Percentiles rank a stretch among this genome's conserved stretches.
phyloP scores from a whole-genome alignment of 208 protist genomes.

The Leishmania martiniquensis region DNA sequence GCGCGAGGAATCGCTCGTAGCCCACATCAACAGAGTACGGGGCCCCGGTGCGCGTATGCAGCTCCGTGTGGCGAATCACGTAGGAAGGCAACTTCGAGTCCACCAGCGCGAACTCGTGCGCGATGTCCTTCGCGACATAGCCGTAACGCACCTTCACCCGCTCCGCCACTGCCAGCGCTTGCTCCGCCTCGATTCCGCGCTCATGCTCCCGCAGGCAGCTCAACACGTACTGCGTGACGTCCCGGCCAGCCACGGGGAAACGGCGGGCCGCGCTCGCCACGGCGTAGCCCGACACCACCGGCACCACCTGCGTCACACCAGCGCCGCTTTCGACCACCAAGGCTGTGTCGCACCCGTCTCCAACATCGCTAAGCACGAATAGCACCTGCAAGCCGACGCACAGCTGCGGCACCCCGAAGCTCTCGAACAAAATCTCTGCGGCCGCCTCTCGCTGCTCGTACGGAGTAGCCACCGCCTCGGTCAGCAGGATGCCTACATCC shows the following conservation, averaged over 20 bases:
- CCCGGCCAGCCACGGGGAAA: constrained; percentile 96
- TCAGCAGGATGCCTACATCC: constrained; percentile 97
- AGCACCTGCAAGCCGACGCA: constrained; percentile 98
- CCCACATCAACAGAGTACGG: constrained; percentile 92
- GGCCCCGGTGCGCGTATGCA: constrained; percentile 57
- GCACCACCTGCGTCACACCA: constrained; percentile 98
- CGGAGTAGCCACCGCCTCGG: constrained; percentile 97
- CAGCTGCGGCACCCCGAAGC: constrained; percentile 97
- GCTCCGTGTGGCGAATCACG: constrained; percentile 74
- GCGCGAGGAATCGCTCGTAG: constrained; percentile 97
- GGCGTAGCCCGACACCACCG: constrained; percentile 97
- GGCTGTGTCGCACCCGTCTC: constrained; percentile 64
- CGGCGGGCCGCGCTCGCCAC: constrained; percentile 95
- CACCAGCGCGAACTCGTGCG: constrained; percentile 92
- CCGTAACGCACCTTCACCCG: constrained; percentile 94
- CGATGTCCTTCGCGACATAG: constrained; percentile 93
- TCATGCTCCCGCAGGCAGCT: constrained; percentile 93
- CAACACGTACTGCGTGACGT: constrained; percentile 97
- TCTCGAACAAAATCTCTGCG: constrained; percentile 99
- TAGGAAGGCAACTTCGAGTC: constrained; percentile 52
- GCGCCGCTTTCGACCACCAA: constrained; percentile 98
- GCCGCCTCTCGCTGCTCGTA: constrained; percentile 98
- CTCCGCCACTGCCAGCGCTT: constrained; percentile 93
- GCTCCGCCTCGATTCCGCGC: constrained; percentile 86
- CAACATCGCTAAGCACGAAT: constrained; percentile 92